Conservation (phyloP, 108 stramenopile genomes). For the Pelagomonas calceolata region DNA sequence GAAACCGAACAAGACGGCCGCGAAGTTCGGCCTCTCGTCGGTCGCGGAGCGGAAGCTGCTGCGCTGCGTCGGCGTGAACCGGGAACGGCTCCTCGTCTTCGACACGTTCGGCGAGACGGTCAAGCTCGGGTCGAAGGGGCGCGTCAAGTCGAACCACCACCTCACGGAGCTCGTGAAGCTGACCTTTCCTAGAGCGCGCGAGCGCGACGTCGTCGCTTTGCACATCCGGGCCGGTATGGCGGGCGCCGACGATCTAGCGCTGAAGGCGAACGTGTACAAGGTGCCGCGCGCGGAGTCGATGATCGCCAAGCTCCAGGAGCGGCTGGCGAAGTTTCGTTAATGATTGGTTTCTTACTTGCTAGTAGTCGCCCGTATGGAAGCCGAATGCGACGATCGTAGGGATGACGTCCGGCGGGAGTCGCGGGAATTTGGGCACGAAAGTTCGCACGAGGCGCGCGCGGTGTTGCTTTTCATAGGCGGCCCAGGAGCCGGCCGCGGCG, state of each 20-base stretch:
- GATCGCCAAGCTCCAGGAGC: neutral
- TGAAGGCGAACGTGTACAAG: neutral
- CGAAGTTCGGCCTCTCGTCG: no score
- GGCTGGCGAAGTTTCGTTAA: neutral
- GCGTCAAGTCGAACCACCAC: neutral
- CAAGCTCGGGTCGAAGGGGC: neutral
- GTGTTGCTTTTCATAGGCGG: no score
- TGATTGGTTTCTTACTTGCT: no score
- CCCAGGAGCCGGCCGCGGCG: no score
- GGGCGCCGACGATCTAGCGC: neutral
- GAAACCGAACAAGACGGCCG: neutral
- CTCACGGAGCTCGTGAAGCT: slow-evolving; percentile 1
- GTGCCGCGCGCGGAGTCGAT: neutral
- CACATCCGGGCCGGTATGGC: neutral
- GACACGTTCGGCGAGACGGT: neutral
- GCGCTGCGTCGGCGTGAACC: neutral
- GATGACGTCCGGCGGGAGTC: no score
- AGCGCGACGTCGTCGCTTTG: neutral
- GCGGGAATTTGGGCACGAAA: no score
- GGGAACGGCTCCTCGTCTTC: neutral
- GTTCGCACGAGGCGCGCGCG: no score
- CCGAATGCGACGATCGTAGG: no score
- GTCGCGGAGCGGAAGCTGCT: neutral
- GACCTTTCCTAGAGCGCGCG: neutral
- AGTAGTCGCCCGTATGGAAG: no score